Evolutionary conservation across 805 yeast genomes (phyloP).

Genomic region (Barnettozyma siamensis): DNA sequence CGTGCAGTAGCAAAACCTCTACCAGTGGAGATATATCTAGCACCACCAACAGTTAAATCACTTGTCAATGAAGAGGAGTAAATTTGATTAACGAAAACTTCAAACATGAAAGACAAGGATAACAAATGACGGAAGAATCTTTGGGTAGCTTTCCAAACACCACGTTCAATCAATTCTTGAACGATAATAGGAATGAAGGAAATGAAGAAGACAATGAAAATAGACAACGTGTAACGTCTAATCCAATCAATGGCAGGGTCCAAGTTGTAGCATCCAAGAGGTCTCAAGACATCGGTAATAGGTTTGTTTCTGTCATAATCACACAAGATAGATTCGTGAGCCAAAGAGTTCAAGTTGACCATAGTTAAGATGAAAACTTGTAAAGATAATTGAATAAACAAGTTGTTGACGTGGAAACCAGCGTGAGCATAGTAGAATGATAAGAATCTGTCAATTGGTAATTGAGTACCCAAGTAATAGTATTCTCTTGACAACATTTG

Average conservation of each 20-base stretch:
- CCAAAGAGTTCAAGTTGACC: slow-evolving; percentile 66
- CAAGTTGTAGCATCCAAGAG: slow-evolving; percentile 70
- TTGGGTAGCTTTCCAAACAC: slow-evolving; percentile 67
- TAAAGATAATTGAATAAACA: slow-evolving; percentile 70
- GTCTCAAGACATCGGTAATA: slow-evolving; percentile 57
- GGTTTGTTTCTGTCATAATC: slow-evolving; percentile 60
- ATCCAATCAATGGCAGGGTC: slow-evolving; percentile 76
- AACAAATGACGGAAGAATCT: slow-evolving; percentile 64
- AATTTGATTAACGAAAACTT: slow-evolving; percentile 76
- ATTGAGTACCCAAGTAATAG: slow-evolving; percentile 72
- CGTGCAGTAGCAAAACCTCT: slow-evolving; percentile 83
- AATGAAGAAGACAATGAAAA: slow-evolving; percentile 76
- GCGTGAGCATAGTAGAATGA: slow-evolving; percentile 84
- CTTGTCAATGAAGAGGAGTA: slow-evolving; percentile 66
- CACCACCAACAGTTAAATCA: slow-evolving; percentile 79
- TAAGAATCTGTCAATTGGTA: slow-evolving; percentile 74
- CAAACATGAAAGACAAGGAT: slow-evolving; percentile 75
- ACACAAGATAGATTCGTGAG: slow-evolving; percentile 68
- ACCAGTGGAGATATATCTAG: slow-evolving; percentile 81
- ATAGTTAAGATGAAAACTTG: slow-evolving; percentile 67
- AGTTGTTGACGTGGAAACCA: slow-evolving; percentile 79
- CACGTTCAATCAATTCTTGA: slow-evolving; percentile 79
- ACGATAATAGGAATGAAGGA: slow-evolving; percentile 74
- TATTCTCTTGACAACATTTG: slow-evolving; percentile 82
- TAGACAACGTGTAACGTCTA: slow-evolving; percentile 73